Base-by-base conservation (phyloP, 345 rosid species). In the Salix brachista region DNA sequence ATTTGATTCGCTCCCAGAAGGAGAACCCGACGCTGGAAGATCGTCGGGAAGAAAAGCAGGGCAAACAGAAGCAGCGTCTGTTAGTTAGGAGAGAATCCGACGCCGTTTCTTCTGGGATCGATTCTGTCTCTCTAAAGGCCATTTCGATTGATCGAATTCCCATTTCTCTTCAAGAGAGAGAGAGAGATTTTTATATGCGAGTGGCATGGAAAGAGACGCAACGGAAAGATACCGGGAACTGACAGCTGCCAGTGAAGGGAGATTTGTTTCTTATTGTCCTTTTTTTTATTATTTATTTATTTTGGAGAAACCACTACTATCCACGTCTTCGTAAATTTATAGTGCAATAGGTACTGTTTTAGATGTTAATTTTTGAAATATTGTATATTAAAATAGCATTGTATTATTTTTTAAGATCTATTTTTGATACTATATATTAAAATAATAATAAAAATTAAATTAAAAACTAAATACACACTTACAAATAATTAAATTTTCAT, bases 1-100 rank as follows among this genome's bases (percentile, higher is more conserved):
- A 81, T 36, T 85, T 77, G 80, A 84, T 67, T 30, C 87, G 84
- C 70, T 85, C 86, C 98, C 96, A 92, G 79, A 86, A 85, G 80
- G 88, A 74, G 42, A 81, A 28, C 12, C 90, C 87, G 30, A 75
- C 83, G 84, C 81, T 25, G 54, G 90, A 77, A 18, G 77, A 67
- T 0, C 80, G 83, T 39, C 83, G 78, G 77, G 81, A 84, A 62
- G 73, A 71, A 83, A 88, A 88, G 80, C 87, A 79, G 37, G 91
- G 92, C 82, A 92, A 85, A 73, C 89, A 85, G 73, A 84, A 87
- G 83, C 90, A 87, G 50, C 89, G 85, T 0, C 84, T 66, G 65
- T 70, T 71, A 3, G 72, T 6, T 9, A 80, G 72, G 28, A 86
- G 77, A 37, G 86, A 66, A 72, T 81, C 80, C 19, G 78, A 52